A percentile compares a stretch with the other conserved stretches of the same genome.
Conservation (phyloP, 108 stramenopile genomes). For the Thalassiosira profunda region DNA sequence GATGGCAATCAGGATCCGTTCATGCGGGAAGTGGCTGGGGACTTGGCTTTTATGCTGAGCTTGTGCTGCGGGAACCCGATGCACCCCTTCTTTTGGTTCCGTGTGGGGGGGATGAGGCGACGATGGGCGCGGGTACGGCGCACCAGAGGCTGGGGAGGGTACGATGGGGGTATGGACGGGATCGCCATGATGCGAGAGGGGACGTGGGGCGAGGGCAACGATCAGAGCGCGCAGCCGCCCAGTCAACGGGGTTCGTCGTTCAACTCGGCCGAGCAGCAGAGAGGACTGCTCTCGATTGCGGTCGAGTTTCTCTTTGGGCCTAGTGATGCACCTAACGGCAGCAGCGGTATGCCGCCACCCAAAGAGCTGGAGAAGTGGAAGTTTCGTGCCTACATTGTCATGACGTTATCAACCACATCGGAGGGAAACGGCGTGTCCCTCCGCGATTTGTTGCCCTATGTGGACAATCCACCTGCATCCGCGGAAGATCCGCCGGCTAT, state of each 20-base stretch:
- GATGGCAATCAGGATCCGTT: constrained; percentile 66
- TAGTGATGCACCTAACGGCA: background rate
- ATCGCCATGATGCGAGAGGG: constrained; percentile 47
- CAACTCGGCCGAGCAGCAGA: constrained; percentile 28
- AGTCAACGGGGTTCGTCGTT: too few species aligned
- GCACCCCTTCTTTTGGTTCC: constrained; percentile 71
- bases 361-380: constrained; percentile 76
- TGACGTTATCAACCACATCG: constrained; percentile 34
- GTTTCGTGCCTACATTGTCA: constrained; percentile 53
- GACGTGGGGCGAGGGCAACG: constrained; percentile 33
- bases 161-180: constrained; percentile 25
- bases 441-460: constrained; percentile 62
- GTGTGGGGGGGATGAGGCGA: constrained; percentile 53
- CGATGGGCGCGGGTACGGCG: constrained; percentile 30
- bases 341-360: too few species aligned
- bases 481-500: constrained; percentile 39
- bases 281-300: constrained; percentile 71
- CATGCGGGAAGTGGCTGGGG: constrained; percentile 80
- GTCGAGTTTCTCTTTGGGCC: constrained; percentile 92
- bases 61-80: constrained; percentile 75
- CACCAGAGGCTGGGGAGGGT: constrained; percentile 42
- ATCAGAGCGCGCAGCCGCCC: constrained; percentile 1
- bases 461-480: constrained; percentile 71
- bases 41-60: constrained; percentile 65
- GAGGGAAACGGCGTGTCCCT: constrained; percentile 55